Percentiles rank a stretch among this genome's conserved stretches.
Evolutionary conservation across 2,329 filamentous ascomycete genomes (phyloP).

Genomic region (Cytospora mali): DNA sequence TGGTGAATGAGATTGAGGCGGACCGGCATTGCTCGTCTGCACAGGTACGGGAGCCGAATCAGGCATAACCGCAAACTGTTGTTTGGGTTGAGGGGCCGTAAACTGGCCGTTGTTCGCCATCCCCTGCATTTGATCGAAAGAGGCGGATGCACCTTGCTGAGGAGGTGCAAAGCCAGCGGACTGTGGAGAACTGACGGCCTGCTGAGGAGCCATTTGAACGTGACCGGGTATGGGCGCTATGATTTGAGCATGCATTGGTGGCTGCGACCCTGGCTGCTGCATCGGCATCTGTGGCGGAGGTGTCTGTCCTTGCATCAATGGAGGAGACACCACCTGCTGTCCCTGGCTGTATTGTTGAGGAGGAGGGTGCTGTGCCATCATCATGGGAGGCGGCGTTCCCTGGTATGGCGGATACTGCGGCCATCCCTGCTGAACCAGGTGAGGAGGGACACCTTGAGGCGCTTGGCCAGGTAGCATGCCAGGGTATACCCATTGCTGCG

Average conservation of each 20-base stretch:
- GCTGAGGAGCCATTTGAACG: constrained; percentile 6
- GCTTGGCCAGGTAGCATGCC: constrained; percentile 22
- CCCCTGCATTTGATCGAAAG: constrained; percentile 3
- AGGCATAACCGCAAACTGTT: constrained; percentile 13
- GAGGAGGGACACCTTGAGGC: constrained; percentile 15
- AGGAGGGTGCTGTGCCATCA: constrained; percentile 17
- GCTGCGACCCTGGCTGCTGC: constrained; percentile 14
- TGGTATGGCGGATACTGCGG: constrained; percentile 26
- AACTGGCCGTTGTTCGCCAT: neutral
- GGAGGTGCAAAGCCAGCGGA: neutral
- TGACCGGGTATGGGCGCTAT: neutral
- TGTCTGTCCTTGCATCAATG: constrained; percentile 14
- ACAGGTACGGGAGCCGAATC: constrained; percentile 5
- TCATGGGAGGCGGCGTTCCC: constrained; percentile 22
- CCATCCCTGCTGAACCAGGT: constrained; percentile 23
- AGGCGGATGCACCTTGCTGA: constrained; percentile 13
- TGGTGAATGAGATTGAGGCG: constrained; percentile 16
- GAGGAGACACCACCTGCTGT: constrained; percentile 15
- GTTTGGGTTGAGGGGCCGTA: neutral
- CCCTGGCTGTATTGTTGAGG: constrained; percentile 25
- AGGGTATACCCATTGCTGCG: constrained; percentile 23
- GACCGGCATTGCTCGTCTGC: constrained; percentile 14
- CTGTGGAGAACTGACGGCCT: constrained; percentile 9
- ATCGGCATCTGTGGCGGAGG: constrained; percentile 9
- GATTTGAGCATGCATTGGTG: neutral